Evolutionary conservation across 2,329 filamentous ascomycete species (phyloP).

Genomic region (Ophiostoma sp.): DNA sequence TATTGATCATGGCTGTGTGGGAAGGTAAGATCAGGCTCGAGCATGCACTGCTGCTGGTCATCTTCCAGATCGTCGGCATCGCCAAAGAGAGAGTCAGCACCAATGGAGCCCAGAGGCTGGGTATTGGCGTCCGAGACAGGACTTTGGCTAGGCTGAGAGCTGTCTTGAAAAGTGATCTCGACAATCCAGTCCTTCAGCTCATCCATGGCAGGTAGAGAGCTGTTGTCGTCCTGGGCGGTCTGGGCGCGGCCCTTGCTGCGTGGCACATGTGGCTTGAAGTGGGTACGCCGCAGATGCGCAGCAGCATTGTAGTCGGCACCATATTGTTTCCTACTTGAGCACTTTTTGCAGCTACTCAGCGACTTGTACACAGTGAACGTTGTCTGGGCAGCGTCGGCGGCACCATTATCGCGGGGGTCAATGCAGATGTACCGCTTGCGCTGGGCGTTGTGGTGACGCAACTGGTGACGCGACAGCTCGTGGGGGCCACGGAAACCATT

Average conservation of each 20-base stretch:
- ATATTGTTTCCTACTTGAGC: slow-evolving; percentile 70
- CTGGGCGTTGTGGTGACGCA: slow-evolving; percentile 55
- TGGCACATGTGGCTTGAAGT: slow-evolving; percentile 57
- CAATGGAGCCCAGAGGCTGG: not conserved
- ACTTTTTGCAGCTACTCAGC: slow-evolving; percentile 78
- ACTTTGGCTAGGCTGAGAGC: not conserved
- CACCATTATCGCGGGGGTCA: slow-evolving; percentile 43
- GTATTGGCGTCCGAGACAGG: not conserved
- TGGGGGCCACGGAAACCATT: slow-evolving; percentile 83
- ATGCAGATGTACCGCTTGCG: slow-evolving; percentile 56
- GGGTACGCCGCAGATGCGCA: slow-evolving; percentile 78
- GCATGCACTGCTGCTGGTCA: not conserved
- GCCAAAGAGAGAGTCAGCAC: not conserved
- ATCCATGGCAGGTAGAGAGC: not conserved
- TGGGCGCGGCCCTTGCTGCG: not conserved
- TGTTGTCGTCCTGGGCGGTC: not conserved
- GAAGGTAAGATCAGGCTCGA: not conserved
- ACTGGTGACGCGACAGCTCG: slow-evolving; percentile 65
- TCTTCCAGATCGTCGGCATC: not conserved
- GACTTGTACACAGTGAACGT: slow-evolving; percentile 54
- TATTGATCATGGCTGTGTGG: not conserved
- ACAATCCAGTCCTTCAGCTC: not conserved
- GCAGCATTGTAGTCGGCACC: slow-evolving; percentile 93
- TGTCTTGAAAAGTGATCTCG: not conserved
- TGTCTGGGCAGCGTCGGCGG: slow-evolving; percentile 36